These are phyloP conservation scores for Dicorynia guianensis DNA, from an alignment of 306 rosid genomes.

Conservation along the genomic window DNA sequence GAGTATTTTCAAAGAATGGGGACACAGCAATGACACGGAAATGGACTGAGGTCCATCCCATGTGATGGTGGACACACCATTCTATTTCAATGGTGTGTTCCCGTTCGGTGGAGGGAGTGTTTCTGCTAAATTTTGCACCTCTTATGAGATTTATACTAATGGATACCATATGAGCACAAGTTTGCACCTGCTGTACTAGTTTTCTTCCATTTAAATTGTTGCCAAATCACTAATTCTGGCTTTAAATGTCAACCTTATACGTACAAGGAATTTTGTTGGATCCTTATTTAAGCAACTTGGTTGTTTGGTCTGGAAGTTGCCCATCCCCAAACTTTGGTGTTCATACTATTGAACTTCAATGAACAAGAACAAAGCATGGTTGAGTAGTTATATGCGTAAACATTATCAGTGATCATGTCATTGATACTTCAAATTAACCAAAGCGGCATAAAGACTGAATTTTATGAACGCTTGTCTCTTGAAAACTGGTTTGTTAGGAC, in stretches of 20 bases:
- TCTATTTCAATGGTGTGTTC: background rate
- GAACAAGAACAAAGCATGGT: background rate
- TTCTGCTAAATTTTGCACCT: too few relatives aligned
- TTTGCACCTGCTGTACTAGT: background rate
- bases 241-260: background rate
- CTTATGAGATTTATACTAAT: too few relatives aligned
- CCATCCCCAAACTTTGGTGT: too few relatives aligned
- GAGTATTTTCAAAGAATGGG: too few relatives aligned
- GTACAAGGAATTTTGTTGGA: background rate
- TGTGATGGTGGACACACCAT: too few relatives aligned
- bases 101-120: too few relatives aligned
- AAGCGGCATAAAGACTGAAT: background rate
- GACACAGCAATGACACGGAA: background rate
- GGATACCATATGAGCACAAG: background rate
- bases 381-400: background rate
- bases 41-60: too few relatives aligned
- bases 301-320: background rate
- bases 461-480: too few relatives aligned
- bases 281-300: too few relatives aligned
- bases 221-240: background rate
- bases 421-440: background rate
- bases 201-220: too few relatives aligned
- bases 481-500: too few relatives aligned
- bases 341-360: background rate
- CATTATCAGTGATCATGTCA: background rate